These are phyloP conservation scores for Fusarium keratoplasticum DNA, from an alignment of 2,329 filamentous ascomycete species.

Conservation along the genomic window DNA sequence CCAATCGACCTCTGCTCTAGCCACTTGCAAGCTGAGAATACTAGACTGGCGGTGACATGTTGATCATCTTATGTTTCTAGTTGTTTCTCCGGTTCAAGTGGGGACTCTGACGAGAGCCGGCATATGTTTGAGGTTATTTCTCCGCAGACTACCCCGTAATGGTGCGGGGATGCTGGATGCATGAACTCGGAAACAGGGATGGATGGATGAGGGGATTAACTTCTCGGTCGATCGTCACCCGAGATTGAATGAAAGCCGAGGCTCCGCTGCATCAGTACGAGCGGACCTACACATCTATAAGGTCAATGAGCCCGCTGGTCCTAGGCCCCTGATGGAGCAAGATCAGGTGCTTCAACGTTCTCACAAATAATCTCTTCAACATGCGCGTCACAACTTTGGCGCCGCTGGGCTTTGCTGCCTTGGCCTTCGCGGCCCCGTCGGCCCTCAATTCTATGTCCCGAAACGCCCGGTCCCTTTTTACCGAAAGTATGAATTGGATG, in stretches of 20 bases:
- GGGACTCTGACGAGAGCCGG: not conserved
- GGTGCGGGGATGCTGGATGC: not conserved
- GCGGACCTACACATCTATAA: not conserved
- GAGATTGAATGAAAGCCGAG: not conserved
- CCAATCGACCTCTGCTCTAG: not conserved
- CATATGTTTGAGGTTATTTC: not conserved
- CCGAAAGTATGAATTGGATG: conserved; percentile 62
- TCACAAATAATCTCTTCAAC: not conserved
- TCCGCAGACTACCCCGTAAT: not conserved
- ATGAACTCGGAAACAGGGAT: not conserved
- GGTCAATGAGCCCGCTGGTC: not conserved
- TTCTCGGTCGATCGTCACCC: not conserved
- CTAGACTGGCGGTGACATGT: not conserved
- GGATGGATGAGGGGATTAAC: not conserved
- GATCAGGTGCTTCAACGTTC: not conserved
- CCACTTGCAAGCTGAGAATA: not conserved
- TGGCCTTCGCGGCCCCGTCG: not conserved
- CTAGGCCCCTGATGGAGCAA: not conserved
- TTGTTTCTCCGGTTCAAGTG: not conserved
- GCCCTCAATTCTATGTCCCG: conserved; percentile 8
- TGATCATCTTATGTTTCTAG: not conserved
- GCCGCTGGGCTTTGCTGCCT: not conserved
- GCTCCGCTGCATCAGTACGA: not conserved
- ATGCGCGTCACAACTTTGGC: not conserved
- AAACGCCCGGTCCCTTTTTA: conserved; percentile 28